Evolutionary conservation across 192 early-diverging fungal species (phyloP).

Genomic region (Backusella sp.): DNA sequence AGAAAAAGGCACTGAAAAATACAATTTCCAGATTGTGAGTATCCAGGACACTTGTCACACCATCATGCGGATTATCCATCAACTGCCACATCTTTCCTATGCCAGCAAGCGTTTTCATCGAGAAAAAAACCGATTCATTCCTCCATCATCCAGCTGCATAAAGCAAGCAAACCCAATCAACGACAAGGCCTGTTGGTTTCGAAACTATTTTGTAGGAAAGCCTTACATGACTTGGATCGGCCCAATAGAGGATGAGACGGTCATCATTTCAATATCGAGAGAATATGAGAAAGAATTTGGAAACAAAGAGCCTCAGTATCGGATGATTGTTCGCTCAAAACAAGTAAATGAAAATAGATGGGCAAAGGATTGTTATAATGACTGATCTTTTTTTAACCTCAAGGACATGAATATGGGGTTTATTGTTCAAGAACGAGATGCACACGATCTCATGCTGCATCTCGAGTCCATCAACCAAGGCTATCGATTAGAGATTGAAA

Average conservation of each 20-base stretch:
- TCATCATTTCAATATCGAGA: not conserved
- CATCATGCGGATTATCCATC: not conserved
- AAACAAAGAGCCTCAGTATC: conserved; percentile 5
- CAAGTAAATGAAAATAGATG: not conserved
- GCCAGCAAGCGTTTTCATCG: not conserved
- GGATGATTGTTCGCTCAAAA: conserved; percentile 15
- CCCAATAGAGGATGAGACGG: not conserved
- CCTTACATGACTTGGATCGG: conserved; percentile 6
- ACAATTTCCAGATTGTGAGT: not conserved
- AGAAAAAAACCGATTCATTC: not conserved
- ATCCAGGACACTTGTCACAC: not conserved
- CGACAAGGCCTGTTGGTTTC: conserved; percentile 12
- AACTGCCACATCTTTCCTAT: not conserved
- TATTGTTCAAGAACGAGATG: conserved; percentile 9
- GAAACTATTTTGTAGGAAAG: conserved; percentile 18
- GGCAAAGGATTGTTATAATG: no score
- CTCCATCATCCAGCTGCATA: not conserved
- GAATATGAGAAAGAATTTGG: conserved; percentile 1
- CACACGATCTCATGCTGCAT: conserved; percentile 1
- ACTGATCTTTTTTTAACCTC: no score
- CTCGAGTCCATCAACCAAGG: not conserved
- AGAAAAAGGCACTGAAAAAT: not conserved
- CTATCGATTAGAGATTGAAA: not conserved
- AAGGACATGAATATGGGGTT: conserved; percentile 8
- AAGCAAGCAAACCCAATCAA: not conserved